phyloP scores from a whole-genome alignment of 371 early-diverging fungal species.

The Blakeslea trispora region DNA sequence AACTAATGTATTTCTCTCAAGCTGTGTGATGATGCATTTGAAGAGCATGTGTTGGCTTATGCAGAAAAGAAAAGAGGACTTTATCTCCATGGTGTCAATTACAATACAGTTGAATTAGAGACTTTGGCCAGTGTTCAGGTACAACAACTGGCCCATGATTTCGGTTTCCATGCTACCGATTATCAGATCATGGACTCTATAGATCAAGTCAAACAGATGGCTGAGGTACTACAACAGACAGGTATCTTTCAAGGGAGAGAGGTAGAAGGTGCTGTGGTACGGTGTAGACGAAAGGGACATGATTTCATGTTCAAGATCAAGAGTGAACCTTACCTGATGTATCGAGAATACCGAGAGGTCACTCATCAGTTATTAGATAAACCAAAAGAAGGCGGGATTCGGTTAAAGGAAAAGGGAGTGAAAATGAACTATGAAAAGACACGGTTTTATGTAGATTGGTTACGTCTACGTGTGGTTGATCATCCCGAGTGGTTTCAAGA shows the following conservation, averaged over 20 bases:
- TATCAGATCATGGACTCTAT: slow-evolving; percentile 38
- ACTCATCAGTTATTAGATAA: slow-evolving; percentile 57
- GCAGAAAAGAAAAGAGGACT: slow-evolving; percentile 77
- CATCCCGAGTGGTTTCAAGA: slow-evolving; percentile 74
- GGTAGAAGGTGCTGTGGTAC: slow-evolving; percentile 92
- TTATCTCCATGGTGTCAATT: slow-evolving; percentile 91
- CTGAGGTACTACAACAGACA: slow-evolving; percentile 62
- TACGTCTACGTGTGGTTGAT: slow-evolving; percentile 52
- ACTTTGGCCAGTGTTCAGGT: slow-evolving; percentile 72
- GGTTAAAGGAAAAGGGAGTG: neutral
- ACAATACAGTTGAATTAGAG: slow-evolving; percentile 70
- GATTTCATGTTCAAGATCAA: slow-evolving; percentile 91
- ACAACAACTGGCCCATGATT: slow-evolving; percentile 62
- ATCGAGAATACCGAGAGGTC: slow-evolving; percentile 94
- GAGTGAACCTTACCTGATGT: slow-evolving; percentile 90
- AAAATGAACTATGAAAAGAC: slow-evolving; percentile 54
- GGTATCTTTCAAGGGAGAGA: slow-evolving; percentile 64
- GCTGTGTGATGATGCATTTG: slow-evolving; percentile 94
- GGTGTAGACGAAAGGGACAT: slow-evolving; percentile 56
- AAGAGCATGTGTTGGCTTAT: slow-evolving; percentile 92
- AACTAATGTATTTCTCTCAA: no score
- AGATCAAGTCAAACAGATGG: slow-evolving; percentile 64
- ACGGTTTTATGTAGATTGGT: slow-evolving; percentile 77
- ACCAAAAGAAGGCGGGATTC: no score
- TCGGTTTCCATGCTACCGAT: slow-evolving; percentile 73